phyloP scores from a whole-genome alignment of 2,329 filamentous ascomycete genomes.

The Aspergillus nomiae region DNA sequence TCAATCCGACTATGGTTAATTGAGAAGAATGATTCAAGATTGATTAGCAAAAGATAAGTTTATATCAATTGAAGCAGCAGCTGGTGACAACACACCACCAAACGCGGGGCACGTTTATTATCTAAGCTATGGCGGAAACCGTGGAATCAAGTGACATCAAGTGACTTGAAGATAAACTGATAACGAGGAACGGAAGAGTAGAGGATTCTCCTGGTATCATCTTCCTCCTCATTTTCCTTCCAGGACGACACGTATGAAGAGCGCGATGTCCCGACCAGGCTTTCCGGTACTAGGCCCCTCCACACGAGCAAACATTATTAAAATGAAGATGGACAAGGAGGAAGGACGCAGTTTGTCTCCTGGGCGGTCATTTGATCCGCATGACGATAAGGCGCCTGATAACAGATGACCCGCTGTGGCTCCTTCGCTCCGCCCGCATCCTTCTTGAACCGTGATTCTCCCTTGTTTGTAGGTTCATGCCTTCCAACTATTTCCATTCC shows the following conservation, averaged over 20 bases:
- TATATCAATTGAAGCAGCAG: not conserved
- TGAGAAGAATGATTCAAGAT: not conserved
- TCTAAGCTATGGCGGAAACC: not conserved
- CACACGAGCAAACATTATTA: not conserved
- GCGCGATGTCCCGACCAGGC: not conserved
- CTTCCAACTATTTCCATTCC: not conserved
- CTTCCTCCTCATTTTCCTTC: not conserved
- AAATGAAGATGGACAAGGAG: not conserved
- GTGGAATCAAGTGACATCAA: conserved; percentile 1
- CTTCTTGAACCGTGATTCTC: not conserved
- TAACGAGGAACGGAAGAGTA: not conserved
- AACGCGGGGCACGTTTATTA: not conserved
- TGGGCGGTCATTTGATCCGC: not conserved
- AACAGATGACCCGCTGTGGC: not conserved
- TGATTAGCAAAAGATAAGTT: not conserved
- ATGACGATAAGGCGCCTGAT: not conserved
- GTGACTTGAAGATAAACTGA: not conserved
- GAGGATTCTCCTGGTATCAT: not conserved
- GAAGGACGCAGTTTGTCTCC: not conserved
- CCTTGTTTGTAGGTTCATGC: not conserved
- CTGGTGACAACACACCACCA: not conserved
- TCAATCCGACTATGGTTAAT: not conserved
- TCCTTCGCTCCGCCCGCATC: not conserved
- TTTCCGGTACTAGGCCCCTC: not conserved
- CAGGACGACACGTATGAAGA: not conserved